phyloP scores from a whole-genome alignment of 2,329 filamentous ascomycete genomes.

The Epichloe elymi region DNA sequence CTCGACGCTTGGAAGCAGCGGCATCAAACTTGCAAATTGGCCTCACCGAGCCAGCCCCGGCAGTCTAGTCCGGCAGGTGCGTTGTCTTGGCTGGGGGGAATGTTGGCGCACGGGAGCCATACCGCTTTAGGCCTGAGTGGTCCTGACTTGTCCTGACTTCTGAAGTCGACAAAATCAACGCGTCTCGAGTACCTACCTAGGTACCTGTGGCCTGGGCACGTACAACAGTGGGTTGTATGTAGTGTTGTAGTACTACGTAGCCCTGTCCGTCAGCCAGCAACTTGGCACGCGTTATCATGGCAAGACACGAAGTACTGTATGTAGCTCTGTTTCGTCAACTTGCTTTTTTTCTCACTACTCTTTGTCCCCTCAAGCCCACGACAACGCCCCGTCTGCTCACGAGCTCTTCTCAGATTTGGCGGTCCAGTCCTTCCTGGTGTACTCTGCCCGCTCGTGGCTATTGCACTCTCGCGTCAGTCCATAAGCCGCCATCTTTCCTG shows the following conservation, averaged over 20 bases:
- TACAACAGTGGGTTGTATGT: no score
- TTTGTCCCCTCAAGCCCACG: background rate
- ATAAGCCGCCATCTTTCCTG: background rate
- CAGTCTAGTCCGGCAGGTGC: no score
- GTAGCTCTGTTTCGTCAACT: background rate
- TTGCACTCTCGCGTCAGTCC: background rate
- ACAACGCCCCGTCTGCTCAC: no score
- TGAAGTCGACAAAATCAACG: no score
- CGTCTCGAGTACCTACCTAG: no score
- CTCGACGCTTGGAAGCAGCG: no score
- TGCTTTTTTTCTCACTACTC: background rate
- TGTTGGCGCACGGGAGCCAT: conserved; percentile 2
- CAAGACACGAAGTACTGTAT: no score
- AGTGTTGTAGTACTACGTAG: no score
- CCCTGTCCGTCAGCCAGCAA: background rate
- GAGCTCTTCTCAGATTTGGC: background rate
- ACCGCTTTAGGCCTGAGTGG: background rate
- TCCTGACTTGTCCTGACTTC: background rate
- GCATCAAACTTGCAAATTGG: no score
- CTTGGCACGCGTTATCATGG: background rate
- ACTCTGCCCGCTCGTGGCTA: background rate
- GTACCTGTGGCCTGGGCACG: background rate
- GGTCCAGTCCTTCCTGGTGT: background rate
- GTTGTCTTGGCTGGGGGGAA: background rate
- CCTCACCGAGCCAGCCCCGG: no score